Base-by-base conservation (phyloP, 768 basidiomycete species). In the Phylloporus sp. region DNA sequence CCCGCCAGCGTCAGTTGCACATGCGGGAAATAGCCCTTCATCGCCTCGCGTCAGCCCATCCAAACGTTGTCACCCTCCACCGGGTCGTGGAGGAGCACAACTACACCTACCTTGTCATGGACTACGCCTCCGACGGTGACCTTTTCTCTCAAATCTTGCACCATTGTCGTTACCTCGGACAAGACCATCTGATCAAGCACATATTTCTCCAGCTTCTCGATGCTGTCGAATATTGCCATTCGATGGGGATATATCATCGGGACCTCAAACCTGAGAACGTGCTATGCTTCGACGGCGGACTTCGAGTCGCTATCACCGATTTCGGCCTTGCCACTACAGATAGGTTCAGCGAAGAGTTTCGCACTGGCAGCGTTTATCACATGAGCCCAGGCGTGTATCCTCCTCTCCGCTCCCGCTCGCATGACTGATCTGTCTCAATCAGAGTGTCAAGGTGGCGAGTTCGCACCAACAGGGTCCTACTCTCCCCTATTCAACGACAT, bases 181-280 rank as follows among this genome's bases (percentile, higher is more conserved):
- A 91, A 57, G 84, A 92, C 66, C 69, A 71, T 20, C 77, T 95
- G 47, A 94, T 97, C 71, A 89, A 84, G 61, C 77, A 82, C 52
- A 84, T 95, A 54, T 98, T 97, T 71, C 73, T 92, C 46, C 95
- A 99, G 66, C 79, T 99, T 55, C 74, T 97, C 56, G 91, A 95
- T 59, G 90, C 91, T 6, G 87, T 97, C 60, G 86, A 91, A 57
- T 87, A 93, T 67, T 93, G 91, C 66, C 95, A 99, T 67, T 79
- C 79, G 17, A 73, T 88, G 38, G 90, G 90, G 36, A 91, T 99
- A 59, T 95, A 89, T 71, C 95, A 98, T 65, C 88, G 95, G 36
- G 95, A 98, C 65, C 72, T 99, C 61, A 99, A 98, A 74, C 95
- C 95, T 5, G 95, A 99, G 72, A 96, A 90, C 64, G 81, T 96